A percentile compares a stretch with the other conserved stretches of the same genome.
Evolutionary conservation across 2,329 filamentous ascomycete species (phyloP).

Genomic region (Botryotinia globosa): DNA sequence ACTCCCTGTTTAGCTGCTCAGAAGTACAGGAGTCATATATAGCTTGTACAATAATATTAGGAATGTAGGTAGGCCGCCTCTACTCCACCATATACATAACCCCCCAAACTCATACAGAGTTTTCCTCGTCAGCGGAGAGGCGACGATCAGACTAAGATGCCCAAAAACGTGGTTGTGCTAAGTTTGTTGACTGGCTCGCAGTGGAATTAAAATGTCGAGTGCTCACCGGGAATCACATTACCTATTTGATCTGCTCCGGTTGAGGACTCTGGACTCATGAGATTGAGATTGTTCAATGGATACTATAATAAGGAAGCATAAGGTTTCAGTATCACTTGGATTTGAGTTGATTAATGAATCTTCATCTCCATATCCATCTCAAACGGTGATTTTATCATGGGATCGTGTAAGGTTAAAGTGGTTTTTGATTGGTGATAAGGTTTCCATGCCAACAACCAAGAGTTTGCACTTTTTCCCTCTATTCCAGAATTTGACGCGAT

Average conservation of each 20-base stretch:
- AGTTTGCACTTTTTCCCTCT: constrained; percentile 5
- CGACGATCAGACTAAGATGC: background rate
- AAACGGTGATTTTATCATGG: background rate
- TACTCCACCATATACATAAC: background rate
- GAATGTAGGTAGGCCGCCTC: background rate
- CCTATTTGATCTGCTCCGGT: background rate
- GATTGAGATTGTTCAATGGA: background rate
- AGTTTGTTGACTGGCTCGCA: background rate
- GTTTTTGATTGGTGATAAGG: constrained; percentile 18
- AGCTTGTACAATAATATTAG: background rate
- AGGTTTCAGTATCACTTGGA: background rate
- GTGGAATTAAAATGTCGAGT: background rate
- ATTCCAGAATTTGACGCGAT: background rate
- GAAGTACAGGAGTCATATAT: background rate
- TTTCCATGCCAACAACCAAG: constrained; percentile 19
- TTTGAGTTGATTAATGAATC: background rate
- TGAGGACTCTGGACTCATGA: too few relatives aligned
- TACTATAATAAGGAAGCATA: background rate
- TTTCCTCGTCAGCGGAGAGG: background rate
- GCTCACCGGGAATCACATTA: background rate
- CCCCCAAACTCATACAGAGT: background rate
- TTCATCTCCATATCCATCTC: background rate
- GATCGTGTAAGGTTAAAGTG: constrained; percentile 19
- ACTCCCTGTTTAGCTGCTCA: background rate
- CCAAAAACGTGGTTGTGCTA: background rate